phyloP scores from a whole-genome alignment of 2,329 filamentous ascomycete genomes.

The Hirsutella minnesotensis region DNA sequence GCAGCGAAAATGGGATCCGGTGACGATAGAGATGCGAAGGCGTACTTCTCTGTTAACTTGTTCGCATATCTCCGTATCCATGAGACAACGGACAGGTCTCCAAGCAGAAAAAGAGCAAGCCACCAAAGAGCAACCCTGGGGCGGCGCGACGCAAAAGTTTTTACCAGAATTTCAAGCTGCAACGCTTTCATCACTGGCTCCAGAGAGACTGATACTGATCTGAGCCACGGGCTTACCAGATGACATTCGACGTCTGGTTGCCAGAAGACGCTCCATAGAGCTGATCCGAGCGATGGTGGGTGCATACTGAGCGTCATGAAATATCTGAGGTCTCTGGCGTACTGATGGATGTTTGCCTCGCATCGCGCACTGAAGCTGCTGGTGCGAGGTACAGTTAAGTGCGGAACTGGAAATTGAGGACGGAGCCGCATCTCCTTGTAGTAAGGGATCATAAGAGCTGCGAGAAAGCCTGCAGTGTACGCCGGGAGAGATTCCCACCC shows the following conservation, averaged over 20 bases:
- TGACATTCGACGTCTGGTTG: constrained; percentile 12
- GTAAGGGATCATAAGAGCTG: neutral
- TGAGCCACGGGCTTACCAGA: constrained; percentile 12
- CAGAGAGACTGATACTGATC: constrained; percentile 3
- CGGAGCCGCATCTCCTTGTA: neutral
- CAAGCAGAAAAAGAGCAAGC: constrained; percentile 9
- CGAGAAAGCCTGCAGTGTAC: neutral
- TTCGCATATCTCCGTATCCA: constrained; percentile 7
- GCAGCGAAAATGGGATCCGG: constrained; percentile 5
- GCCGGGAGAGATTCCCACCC: neutral
- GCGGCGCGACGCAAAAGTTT: constrained; percentile 7
- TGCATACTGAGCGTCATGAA: neutral
- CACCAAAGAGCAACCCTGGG: constrained; percentile 11
- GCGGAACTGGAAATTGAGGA: neutral
- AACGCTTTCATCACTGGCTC: no score
- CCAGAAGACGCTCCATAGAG: constrained; percentile 5
- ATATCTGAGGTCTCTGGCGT: neutral
- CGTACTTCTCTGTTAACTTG: neutral
- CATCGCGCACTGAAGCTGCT: neutral
- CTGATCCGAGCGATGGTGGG: neutral
- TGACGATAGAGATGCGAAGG: constrained; percentile 2
- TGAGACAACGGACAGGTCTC: constrained; percentile 1
- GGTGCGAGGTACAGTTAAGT: neutral
- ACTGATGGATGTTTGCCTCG: neutral
- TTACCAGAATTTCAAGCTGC: constrained; percentile 5